Base-by-base conservation (phyloP, 768 basidiomycete genomes). In the Erythrobasidium yunnanense region DNA sequence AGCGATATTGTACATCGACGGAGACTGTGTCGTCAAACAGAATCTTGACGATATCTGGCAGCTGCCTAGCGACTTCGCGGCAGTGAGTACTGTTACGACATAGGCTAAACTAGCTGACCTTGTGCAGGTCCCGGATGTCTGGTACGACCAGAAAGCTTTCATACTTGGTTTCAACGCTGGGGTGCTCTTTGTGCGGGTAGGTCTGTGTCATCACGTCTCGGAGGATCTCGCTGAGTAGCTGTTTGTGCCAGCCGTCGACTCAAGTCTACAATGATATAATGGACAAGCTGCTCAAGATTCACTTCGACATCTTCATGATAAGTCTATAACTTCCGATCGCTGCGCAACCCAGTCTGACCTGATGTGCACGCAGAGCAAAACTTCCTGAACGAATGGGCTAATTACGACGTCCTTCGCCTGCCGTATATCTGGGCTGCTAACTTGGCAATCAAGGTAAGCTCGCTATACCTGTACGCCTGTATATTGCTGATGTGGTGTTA, bases 151-250 rank as follows among this genome's bases (percentile, higher is more conserved):
- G 38, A 29, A 34, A 55, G 54, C 30, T 6, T 55, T 55, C 54
- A 55, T 35, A 11, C 54, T 55, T 13, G 54, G 54, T 23, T 57
- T 65, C 62, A 65, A 65, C 22, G 62, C 62, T 2, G 62, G 62
- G 23, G 62, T 52, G 11, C 25, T 65, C n/a, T n/a, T n/a, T n/a
- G n/a, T n/a, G n/a, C n/a, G n/a, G n/a, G n/a, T n/a, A n/a, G n/a
- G n/a, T n/a, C n/a, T n/a, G n/a, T n/a, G n/a, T n/a, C n/a, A n/a
- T n/a, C n/a, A n/a, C n/a, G n/a, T n/a, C n/a, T n/a, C n/a, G n/a
- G n/a, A n/a, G n/a, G n/a, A n/a, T n/a, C n/a, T n/a, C n/a, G n/a
- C n/a, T n/a, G n/a, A n/a, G n/a, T n/a, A n/a, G n/a, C n/a, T n/a
- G n/a, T 8, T 38, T 65, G 22, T n/a, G 32, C 62, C 32, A 52